These are phyloP conservation scores for Apocynum venetum DNA, from an alignment of 257 asterid species.

Conservation along the genomic window DNA sequence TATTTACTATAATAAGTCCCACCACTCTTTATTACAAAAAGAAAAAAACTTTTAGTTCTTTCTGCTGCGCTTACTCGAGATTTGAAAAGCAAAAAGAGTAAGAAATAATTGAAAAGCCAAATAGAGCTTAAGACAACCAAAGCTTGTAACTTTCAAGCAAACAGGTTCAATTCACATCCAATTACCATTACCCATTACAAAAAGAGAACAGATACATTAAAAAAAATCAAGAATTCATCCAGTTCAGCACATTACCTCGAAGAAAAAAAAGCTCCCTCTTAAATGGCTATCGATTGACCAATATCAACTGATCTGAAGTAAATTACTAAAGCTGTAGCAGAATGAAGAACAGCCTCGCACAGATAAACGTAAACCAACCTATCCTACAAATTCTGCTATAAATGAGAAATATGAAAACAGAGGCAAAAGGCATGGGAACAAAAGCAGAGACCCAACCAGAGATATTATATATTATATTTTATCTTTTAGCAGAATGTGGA, in stretches of 20 bases:
- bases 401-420: not conserved
- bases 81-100: not conserved
- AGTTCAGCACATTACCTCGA: slow-evolving; percentile 7
- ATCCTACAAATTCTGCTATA: not conserved
- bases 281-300: not conserved
- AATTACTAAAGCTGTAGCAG: not conserved
- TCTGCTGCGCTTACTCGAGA: not conserved
- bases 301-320: slow-evolving; percentile 3
- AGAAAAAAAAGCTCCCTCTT: not conserved
- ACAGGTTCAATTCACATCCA: not conserved
- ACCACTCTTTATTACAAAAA: not conserved
- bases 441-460: not conserved
- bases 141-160: slow-evolving; percentile 1
- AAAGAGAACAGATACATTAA: not conserved
- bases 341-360: slow-evolving; percentile 6
- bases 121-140: not conserved
- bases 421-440: not conserved
- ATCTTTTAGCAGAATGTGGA: slow-evolving; percentile 2
- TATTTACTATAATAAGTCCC: not conserved
- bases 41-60: not conserved
- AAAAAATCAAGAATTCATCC: not conserved
- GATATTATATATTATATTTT: not conserved
- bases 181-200: not conserved
- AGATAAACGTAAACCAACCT: not conserved
- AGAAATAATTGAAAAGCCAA: not conserved